Base-by-base conservation (phyloP, 31 red algal genomes). In the Odonthalia washingtoniensis region DNA sequence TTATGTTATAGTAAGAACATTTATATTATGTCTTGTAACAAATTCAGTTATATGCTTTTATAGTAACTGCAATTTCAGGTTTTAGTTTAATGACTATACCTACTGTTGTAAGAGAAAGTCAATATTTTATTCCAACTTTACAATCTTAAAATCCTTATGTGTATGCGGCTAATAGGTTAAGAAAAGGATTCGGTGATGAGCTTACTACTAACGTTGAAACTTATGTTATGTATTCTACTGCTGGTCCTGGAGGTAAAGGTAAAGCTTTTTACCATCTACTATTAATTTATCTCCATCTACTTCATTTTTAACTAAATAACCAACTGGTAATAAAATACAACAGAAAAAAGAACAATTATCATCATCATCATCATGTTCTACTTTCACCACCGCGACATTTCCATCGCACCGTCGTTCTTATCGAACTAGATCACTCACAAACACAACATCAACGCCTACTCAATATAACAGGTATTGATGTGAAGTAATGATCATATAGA, bases 71-170 rank as follows among this genome's bases (percentile, higher is more conserved):
- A 27, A 95, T 99, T 40, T 79, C 69, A 34, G 79, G 77, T 18
- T 93, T 96, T 36, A 86, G 87, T 46, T 79, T 99, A 38, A 81
- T 96, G 88, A 99, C 97, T 34, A 88, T 99, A 31, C 97, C 97
- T 61, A 91, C 90, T n/a, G 91, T 96, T 38, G 84, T 99, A 21
- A 75, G 92, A 44, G 97, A 99, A 75, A 84, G 92, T 28, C 94
- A 96, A 67, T 96, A 99, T 73, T 96, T 99, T 74, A 91, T 99
- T 34, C 78, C 89, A 44, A 95, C 91, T 0, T 77, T 99, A n/a
- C 94, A 95, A 70, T 92, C 88, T 34, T 87, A 86, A 49, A 99
- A 99, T 75, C 97, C 97, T 32, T 99, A 99, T 84, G 97, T 99
- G 5, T 94, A 94, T 63, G 84, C 94, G 38, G 97, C 97, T 24